Evolutionary conservation across 108 stramenopile species (phyloP).

Genomic region (Stephanodiscus minutulus): DNA sequence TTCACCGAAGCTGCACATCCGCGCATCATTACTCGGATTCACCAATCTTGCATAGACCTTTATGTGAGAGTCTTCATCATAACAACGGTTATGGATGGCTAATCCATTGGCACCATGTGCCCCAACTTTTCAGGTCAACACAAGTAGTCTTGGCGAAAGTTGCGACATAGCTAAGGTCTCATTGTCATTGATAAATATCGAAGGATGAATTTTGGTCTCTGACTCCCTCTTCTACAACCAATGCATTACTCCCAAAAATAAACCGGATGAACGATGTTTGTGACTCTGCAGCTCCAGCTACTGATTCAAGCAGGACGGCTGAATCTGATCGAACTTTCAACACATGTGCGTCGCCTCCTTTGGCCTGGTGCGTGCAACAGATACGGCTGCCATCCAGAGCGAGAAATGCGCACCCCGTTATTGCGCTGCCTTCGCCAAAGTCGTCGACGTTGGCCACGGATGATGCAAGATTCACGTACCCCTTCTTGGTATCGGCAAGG

Average conservation of each 20-base stretch:
- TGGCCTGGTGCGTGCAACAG: constrained; percentile 25
- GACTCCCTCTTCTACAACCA: neutral
- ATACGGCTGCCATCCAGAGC: constrained; percentile 34
- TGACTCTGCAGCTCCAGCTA: constrained; percentile 11
- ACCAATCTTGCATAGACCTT: too few species aligned
- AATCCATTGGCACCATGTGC: too few species aligned
- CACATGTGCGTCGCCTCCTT: constrained; percentile 14
- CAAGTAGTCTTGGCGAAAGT: too few species aligned
- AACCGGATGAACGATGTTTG: constrained; percentile 31
- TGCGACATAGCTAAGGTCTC: too few species aligned
- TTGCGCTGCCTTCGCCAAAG: constrained; percentile 1
- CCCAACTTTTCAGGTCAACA: too few species aligned
- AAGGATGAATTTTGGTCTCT: neutral
- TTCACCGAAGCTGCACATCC: too few species aligned
- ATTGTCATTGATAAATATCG: too few species aligned
- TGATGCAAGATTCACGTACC: constrained; percentile 15
- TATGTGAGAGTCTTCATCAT: too few species aligned
- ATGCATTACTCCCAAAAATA: constrained; percentile 27
- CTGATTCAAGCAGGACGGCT: constrained; percentile 13
- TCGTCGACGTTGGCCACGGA: neutral
- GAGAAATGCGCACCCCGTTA: constrained; percentile 38
- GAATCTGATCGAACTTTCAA: constrained; percentile 34
- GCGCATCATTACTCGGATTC: too few species aligned
- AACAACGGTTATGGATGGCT: too few species aligned
- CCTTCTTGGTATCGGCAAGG: constrained; percentile 27